phyloP scores from a whole-genome alignment of 2,329 filamentous ascomycete species.

The Clonostachys sp. region DNA sequence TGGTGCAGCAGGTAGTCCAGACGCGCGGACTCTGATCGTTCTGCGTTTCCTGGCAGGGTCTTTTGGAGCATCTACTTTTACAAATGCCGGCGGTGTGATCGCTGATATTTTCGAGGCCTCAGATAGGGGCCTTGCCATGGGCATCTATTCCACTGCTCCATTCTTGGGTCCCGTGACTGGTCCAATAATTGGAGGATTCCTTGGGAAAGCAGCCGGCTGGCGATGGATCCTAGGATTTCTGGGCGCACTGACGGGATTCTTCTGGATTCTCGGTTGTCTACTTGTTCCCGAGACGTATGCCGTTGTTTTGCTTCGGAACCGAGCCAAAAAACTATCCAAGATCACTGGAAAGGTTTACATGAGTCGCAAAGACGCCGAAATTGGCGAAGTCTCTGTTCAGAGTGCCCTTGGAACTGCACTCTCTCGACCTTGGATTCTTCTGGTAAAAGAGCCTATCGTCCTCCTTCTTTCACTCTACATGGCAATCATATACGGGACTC shows the following conservation, averaged over 20 bases:
- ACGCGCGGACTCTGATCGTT: constrained; percentile 50
- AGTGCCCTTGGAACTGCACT: constrained; percentile 28
- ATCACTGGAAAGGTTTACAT: constrained; percentile 44
- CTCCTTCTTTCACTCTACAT: constrained; percentile 54
- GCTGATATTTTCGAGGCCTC: constrained; percentile 50
- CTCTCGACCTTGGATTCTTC: constrained; percentile 53
- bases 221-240: constrained; percentile 55
- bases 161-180: constrained; percentile 53
- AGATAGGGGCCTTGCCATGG: constrained; percentile 46
- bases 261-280: constrained; percentile 41
- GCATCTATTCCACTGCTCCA: constrained; percentile 50
- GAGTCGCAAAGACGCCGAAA: constrained; percentile 25
- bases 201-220: constrained; percentile 51
- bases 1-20: constrained; percentile 35
- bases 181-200: constrained; percentile 54
- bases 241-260: constrained; percentile 45
- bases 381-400: background rate
- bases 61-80: constrained; percentile 51
- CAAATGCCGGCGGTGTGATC: constrained; percentile 51
- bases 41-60: constrained; percentile 56
- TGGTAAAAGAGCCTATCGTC: constrained; percentile 60
- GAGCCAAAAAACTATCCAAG: constrained; percentile 37
- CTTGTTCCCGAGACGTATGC: constrained; percentile 49
- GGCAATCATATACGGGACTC: constrained; percentile 42
- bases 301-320: constrained; percentile 40